Base-by-base conservation (phyloP, 2,329 filamentous ascomycete species). In the Arthrobotrys sinensis region DNA sequence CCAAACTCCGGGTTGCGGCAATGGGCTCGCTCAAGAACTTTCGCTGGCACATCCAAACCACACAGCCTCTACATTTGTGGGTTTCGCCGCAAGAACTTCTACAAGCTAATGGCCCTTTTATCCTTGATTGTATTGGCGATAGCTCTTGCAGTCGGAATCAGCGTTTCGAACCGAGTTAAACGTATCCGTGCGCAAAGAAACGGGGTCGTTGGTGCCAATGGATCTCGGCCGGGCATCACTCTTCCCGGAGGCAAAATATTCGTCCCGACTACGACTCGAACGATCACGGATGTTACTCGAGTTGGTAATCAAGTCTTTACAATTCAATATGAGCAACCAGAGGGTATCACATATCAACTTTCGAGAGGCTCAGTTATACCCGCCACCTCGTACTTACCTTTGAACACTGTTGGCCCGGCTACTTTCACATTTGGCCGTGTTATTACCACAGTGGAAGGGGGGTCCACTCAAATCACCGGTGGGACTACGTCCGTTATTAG, bases 11-110 rank as follows among this genome's bases (percentile, higher is more conserved):
- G 75, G 19, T 71, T 81, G 16, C 79, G 81, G 34, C 69, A 76
- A 50, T 81, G 80, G 80, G 64, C 76, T 48, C 76, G 73, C 19
- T 79, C 81, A 6, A 80, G 80, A 53, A 81, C 81, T 12, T 82
- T 81, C 65, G 78, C 81, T 28, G 81, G 81, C 21, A 82, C 80
- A 12, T 81, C 81, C 28, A 81, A 82, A 46, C 57, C 79, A 1
- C 80, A 79, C 50, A 79, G 80, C 24, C 80, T 82, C 45, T 81
- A 82, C 38, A 81, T 81, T 45, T 76, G 80, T 64, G 81, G 81
- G 16, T 81, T 82, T 50, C 77, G 76, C 14, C 78, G 81, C 34
- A 80, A 80, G 28, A 82, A 80, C 52, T 82, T 82, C 50, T 82
- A 80, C 77, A 80, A 67, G 55, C 80, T 72, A 68, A 78, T 69